Base-by-base conservation (phyloP, 2,329 filamentous ascomycete genomes). In the Nemania sp. region DNA sequence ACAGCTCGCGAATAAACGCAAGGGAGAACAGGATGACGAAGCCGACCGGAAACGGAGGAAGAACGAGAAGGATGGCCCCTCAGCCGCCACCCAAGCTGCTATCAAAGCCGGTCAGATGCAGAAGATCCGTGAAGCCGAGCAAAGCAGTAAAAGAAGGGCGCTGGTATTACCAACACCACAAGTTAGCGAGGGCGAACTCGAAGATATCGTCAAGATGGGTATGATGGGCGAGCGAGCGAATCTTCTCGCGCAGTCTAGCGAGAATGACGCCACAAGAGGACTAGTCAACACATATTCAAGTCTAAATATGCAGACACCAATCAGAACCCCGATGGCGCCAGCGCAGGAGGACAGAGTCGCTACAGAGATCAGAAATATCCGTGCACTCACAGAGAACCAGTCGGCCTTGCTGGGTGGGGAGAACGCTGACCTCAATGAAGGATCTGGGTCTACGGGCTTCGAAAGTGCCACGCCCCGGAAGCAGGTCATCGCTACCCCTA, bases 171-270 rank as follows among this genome's bases (percentile, higher is more conserved):
- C 96, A 8, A 85, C 92, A 26, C 96, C 96, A 8, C 96, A 99
- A 81, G 93, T 99, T 74, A 91, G 93, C 79, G 96, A 99, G 76
- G 87, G 89, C 51, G 96, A 99, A 81, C 85, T 99, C 67, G 96
- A 99, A 77, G 94, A 98, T 73, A 98, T 99, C 76, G 93, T 99
- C 72, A 99, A 99, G 84, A 97, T 98, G 94, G 95, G 96, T 52
- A 92, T 97, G 87, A 89, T 94, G 68, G 96, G 95, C 43, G 94
- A 98, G 77, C 90, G 91, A 59, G 96, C 96, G 51, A 94, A 90
- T 75, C 83, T 86, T 70, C 85, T 92, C 78, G 93, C 93, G 4
- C 88, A 88, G 52, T 89, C 90, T 61, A 92, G 92, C 78, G 93
- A 97, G 67, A 97, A 94, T 71, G 89, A 93, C 77, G 89, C 93